These are phyloP conservation scores for Phoenix dactylifera DNA, from an alignment of 176 grass and related monocot genomes.

Conservation along the genomic window DNA sequence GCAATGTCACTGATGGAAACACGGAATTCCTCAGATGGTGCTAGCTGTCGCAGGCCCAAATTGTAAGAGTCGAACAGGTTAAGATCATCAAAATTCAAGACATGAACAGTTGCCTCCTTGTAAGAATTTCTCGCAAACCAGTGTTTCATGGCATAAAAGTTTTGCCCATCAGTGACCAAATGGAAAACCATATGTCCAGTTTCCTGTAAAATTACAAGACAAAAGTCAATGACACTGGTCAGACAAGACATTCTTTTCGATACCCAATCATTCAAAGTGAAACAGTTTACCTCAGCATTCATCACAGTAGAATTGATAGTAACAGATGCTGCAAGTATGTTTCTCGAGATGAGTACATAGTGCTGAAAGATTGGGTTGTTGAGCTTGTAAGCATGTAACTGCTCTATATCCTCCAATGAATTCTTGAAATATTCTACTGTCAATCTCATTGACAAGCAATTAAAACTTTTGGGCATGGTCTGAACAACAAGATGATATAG, in stretches of 20 bases:
- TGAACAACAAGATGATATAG: constrained; percentile 52
- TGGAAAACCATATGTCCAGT: constrained; percentile 60
- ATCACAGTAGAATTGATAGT: constrained; percentile 72
- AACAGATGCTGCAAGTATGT: constrained; percentile 53
- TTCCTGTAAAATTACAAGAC: constrained; percentile 50
- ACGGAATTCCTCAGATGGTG: constrained; percentile 66
- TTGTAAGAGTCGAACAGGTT: constrained; percentile 16
- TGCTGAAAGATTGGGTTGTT: constrained; percentile 34
- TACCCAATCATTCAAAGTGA: too few relatives aligned
- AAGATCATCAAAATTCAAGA: constrained; percentile 53
- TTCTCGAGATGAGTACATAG: constrained; percentile 63
- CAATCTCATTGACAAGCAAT: constrained; percentile 68
- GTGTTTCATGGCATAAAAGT: constrained; percentile 67
- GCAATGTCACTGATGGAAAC: constrained; percentile 31
- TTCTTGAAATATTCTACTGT: constrained; percentile 60
- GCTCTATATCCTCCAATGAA: constrained; percentile 19
- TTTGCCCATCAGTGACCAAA: constrained; percentile 57
- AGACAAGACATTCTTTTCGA: background rate
- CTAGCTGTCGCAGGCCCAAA: constrained; percentile 28
- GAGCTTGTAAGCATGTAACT: constrained; percentile 29
- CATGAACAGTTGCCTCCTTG: constrained; percentile 35
- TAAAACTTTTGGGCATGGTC: constrained; percentile 56
- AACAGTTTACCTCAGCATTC: constrained; percentile 48
- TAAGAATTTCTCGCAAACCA: constrained; percentile 69
- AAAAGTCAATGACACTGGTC: constrained; percentile 15